Percentiles rank a stretch among this genome's conserved stretches.
Evolutionary conservation across 2,329 filamentous ascomycete genomes (phyloP).

Genomic region (Fusarium palustre): DNA sequence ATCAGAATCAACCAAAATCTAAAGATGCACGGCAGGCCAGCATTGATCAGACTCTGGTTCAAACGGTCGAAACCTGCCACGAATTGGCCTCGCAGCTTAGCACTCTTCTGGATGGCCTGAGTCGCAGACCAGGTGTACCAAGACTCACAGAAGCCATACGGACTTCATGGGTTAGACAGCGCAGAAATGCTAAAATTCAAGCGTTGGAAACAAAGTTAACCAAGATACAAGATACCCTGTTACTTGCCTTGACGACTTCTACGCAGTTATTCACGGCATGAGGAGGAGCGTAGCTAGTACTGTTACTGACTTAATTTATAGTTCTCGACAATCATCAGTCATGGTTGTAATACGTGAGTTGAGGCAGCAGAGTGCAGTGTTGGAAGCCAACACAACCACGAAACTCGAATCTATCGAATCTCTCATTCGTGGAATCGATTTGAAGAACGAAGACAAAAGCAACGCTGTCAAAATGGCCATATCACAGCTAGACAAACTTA

Average conservation of each 20-base stretch:
- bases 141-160: not conserved
- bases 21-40: not conserved
- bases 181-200: not conserved
- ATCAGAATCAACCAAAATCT: not conserved
- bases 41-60: not conserved
- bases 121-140: not conserved
- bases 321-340: not conserved
- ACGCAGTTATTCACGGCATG: not conserved
- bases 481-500: not conserved
- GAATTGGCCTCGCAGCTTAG: not conserved
- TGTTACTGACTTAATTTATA: rapidly evolving
- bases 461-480: not conserved
- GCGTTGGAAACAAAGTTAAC: not conserved
- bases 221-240: not conserved
- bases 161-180: not conserved
- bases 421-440: not conserved
- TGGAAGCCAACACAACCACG: not conserved
- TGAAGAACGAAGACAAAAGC: not conserved
- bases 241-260: not conserved
- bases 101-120: not conserved
- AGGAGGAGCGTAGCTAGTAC: too few species aligned
- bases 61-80: not conserved
- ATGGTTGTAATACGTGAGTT: not conserved
- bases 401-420: not conserved
- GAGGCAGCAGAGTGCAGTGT: not conserved